Evolutionary conservation across 1,284 basidiomycete genomes (phyloP), one percentile per base, ranked within the genome.

Genomic region (Testicularia cyperi): DNA sequence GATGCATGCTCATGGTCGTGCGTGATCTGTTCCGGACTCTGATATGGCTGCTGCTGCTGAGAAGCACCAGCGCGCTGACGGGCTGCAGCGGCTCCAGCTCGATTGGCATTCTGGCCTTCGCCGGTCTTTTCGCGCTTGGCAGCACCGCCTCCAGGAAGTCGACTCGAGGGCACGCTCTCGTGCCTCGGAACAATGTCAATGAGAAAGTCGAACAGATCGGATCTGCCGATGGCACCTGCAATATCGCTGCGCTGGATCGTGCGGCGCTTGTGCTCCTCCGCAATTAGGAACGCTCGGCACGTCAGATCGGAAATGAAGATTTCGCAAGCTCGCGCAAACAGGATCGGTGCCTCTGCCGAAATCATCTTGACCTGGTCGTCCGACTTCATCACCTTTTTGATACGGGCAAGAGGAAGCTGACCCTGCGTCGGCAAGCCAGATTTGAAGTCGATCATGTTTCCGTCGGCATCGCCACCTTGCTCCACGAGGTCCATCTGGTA

Each of bases 311-410:
- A 68, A 41, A 77, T 75, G 38, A 77, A 75, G 35, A 77, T 75
- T 48, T 77, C 75, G 45, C 75, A 77, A 3, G 72, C 74, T 19
- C 74, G 37, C 3, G 74, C 74, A 37, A 77, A 70, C 6, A 77
- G 38, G 35, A 77, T 74, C 7, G 72, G 71, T 22, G 73, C 74
- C 34, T 77, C 75, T 7, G 74, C 70, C 2, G 74, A 74, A 32
- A 77, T 75, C 71, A 75, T 74, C 68, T 73, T 74, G 44, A 76
- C 71, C 32, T 74, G 66, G 26, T 72, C 71, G 43, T 76, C 71
- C 18, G 64, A 65, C 53, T 76, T 76, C 73, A 76, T 75, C 31
- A 75, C 74, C 37, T 75, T 75, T 32, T 76, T 76, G 46, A 76
- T 75, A 10, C 74, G 55, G 2, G 74, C 74, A n/a, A 76, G 48